These are phyloP conservation scores for Trichoderma orchidacearum DNA, from an alignment of 495 filamentous ascomycete genomes.

Conservation along the genomic window DNA sequence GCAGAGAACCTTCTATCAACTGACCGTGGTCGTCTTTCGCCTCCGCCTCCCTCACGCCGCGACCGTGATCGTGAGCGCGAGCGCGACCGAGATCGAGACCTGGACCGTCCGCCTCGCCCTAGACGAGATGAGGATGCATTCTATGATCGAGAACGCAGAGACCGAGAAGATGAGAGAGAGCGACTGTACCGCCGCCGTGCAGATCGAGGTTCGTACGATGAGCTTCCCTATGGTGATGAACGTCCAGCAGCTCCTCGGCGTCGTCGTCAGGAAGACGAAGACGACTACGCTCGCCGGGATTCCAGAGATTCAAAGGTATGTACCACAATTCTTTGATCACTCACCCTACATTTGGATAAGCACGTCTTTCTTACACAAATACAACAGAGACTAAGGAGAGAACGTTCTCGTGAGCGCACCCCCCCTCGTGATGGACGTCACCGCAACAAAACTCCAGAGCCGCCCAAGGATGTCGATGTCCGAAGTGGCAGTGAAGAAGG, in stretches of 20 bases:
- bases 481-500: constrained; percentile 83
- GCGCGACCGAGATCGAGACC: constrained; percentile 25
- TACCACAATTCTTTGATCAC: not conserved
- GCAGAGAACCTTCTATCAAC: constrained; percentile 45
- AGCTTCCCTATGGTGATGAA: constrained; percentile 82
- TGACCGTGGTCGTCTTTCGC: constrained; percentile 26
- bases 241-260: constrained; percentile 43
- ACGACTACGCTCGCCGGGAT: constrained; percentile 53
- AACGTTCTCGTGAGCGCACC: constrained; percentile 46
- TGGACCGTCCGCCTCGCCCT: constrained; percentile 28
- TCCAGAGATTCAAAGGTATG: constrained; percentile 47
- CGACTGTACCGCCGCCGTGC: constrained; percentile 72
- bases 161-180: constrained; percentile 75
- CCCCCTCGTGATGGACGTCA: constrained; percentile 38
- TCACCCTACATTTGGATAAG: not conserved
- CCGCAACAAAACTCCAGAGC: constrained; percentile 37
- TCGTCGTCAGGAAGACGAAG: constrained; percentile 64
- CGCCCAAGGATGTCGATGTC: constrained; percentile 51
- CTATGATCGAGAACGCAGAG: constrained; percentile 57
- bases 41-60: constrained; percentile 32
- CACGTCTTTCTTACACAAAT: constrained; percentile 3
- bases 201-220: constrained; percentile 53
- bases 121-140: constrained; percentile 37
- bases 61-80: constrained; percentile 27
- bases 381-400: constrained; percentile 44